phyloP scores from a whole-genome alignment of 75 land plant species.

The Pinus tabuliformis region DNA sequence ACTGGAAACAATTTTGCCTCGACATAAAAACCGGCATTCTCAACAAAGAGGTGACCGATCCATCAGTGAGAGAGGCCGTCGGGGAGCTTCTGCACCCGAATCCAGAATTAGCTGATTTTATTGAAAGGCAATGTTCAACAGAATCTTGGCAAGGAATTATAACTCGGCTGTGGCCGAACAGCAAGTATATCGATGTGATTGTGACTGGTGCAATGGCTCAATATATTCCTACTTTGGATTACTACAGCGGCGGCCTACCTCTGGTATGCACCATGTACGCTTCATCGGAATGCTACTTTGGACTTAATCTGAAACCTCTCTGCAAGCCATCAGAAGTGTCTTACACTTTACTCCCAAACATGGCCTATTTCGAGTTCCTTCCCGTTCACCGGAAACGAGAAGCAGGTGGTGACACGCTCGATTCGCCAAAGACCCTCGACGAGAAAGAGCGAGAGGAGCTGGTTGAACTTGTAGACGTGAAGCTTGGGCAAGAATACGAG shows the following conservation, averaged over 20 bases:
- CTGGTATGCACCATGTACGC: constrained; percentile 33
- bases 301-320: constrained; percentile 24
- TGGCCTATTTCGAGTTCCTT: constrained; percentile 38
- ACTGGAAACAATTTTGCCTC: constrained; percentile 19
- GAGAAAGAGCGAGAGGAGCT: constrained; percentile 2
- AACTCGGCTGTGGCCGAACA: constrained; percentile 23
- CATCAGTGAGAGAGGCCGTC: too few relatives aligned
- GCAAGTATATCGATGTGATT: constrained; percentile 26
- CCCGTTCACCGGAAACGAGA: constrained; percentile 22
- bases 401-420: not conserved
- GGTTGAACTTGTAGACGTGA: constrained; percentile 58
- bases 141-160: too few relatives aligned
- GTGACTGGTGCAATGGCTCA: constrained; percentile 51
- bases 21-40: too few relatives aligned
- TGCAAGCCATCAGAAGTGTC: constrained; percentile 11
- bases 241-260: constrained; percentile 23
- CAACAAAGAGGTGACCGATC: too few relatives aligned
- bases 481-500: constrained; percentile 86
- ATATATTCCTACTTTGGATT: constrained; percentile 27
- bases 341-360: constrained; percentile 26
- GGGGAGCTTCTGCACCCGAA: too few relatives aligned
- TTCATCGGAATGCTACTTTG: constrained; percentile 35
- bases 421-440: not conserved
- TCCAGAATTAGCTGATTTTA: too few relatives aligned
- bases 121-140: too few relatives aligned